These are phyloP conservation scores for Phytophthora ohioensis DNA, from an alignment of 352 stramenopile genomes.

Conservation along the genomic window DNA sequence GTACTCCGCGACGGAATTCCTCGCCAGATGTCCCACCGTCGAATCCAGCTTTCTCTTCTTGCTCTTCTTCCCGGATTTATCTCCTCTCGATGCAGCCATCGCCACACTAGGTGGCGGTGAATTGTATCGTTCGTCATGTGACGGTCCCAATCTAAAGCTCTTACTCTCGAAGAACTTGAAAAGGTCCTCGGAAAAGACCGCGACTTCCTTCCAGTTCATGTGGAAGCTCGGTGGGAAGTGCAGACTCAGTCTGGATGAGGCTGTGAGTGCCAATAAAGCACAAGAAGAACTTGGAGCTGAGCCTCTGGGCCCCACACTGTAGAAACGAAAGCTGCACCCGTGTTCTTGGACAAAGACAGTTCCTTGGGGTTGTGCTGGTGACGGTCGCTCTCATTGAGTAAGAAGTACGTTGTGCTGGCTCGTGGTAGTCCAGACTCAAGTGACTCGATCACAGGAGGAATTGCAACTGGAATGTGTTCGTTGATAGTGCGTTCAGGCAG, in stretches of 20 bases:
- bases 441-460: constrained; percentile 57
- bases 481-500: constrained; percentile 46
- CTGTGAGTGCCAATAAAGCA: constrained; percentile 70
- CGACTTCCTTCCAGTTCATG: constrained; percentile 77
- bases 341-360: constrained; percentile 82
- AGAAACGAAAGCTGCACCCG: constrained; percentile 62
- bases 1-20: constrained; percentile 68
- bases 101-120: constrained; percentile 27
- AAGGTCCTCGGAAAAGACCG: constrained; percentile 76
- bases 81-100: constrained; percentile 32
- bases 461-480: constrained; percentile 62
- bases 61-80: constrained; percentile 30
- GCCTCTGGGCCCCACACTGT: constrained; percentile 75
- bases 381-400: constrained; percentile 72
- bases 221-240: constrained; percentile 85
- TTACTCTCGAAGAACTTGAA: constrained; percentile 66
- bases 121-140: constrained; percentile 32
- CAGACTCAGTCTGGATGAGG: constrained; percentile 65
- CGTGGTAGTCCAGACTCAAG: constrained; percentile 38
- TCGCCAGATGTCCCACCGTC: constrained; percentile 1
- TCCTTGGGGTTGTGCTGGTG: constrained; percentile 87
- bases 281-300: constrained; percentile 78
- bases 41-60: constrained; percentile 35
- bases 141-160: constrained; percentile 41
- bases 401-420: constrained; percentile 63